These are phyloP conservation scores for Pythium volutum DNA, from an alignment of 352 stramenopile species.

Conservation along the genomic window DNA sequence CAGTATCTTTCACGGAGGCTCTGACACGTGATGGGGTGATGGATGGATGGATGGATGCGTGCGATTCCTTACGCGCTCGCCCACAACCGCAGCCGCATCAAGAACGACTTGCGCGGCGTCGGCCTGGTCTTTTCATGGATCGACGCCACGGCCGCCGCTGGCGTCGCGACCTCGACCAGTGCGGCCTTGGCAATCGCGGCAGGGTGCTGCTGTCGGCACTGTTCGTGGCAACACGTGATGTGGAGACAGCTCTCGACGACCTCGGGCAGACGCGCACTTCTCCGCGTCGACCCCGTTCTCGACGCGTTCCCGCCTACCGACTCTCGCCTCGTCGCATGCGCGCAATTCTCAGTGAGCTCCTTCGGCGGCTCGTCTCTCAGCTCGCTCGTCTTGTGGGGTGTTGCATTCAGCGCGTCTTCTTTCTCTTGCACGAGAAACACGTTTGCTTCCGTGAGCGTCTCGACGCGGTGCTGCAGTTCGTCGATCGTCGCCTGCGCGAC, in stretches of 20 bases:
- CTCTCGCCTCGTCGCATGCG: slow-evolving; percentile 3
- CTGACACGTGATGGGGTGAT: slow-evolving; percentile 14
- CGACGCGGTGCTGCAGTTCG: slow-evolving; percentile 55
- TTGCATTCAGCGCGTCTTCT: slow-evolving; percentile 32
- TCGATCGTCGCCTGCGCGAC: slow-evolving; percentile 58
- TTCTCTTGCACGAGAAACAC: slow-evolving; percentile 72
- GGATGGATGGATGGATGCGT: background rate
- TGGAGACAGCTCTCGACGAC: slow-evolving; percentile 71
- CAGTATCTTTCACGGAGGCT: background rate
- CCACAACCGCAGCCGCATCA: background rate
- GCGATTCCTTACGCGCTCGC: background rate
- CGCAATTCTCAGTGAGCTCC: too few species aligned
- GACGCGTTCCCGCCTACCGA: background rate
- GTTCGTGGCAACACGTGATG: slow-evolving; percentile 57
- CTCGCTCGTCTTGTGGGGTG: background rate
- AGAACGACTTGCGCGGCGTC: slow-evolving; percentile 2
- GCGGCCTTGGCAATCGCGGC: background rate
- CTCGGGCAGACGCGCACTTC: slow-evolving; percentile 40
- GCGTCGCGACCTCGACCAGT: background rate
- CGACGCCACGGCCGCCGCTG: background rate
- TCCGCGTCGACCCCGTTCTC: slow-evolving; percentile 6
- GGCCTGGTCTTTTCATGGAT: background rate
- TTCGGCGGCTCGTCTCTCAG: background rate
- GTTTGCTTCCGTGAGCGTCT: slow-evolving; percentile 55
- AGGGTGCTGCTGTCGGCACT: slow-evolving; percentile 5